These are phyloP conservation scores for Musa itinerans DNA, from an alignment of 176 grass and related monocot genomes.

Conservation along the genomic window DNA sequence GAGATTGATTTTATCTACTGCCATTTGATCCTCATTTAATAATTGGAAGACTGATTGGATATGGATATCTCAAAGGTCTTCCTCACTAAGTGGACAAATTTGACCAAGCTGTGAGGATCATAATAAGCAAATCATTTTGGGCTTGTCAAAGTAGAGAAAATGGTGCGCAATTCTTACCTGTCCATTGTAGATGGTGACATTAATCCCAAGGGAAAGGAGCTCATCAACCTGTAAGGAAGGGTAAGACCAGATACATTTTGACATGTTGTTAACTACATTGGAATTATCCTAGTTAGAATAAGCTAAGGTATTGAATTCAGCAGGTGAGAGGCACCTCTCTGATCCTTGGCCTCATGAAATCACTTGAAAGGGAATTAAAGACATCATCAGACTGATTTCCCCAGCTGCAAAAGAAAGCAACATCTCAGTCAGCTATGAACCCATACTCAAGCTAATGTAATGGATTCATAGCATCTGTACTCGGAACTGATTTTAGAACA, in stretches of 20 bases:
- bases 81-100: too few relatives aligned
- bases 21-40: too few relatives aligned
- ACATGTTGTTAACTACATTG: too few relatives aligned
- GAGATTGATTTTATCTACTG: too few relatives aligned
- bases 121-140: too few relatives aligned
- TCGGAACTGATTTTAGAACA: not conserved
- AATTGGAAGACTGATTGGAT: too few relatives aligned
- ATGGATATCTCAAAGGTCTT: too few relatives aligned
- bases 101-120: too few relatives aligned
- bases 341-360: constrained; percentile 76
- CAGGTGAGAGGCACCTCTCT: constrained; percentile 30
- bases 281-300: not conserved
- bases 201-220: constrained; percentile 43
- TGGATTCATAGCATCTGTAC: not conserved
- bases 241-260: not conserved
- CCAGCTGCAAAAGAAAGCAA: constrained; percentile 37
- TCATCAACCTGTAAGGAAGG: constrained; percentile 37
- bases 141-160: too few relatives aligned
- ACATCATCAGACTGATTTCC: constrained; percentile 18
- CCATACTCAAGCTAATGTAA: not conserved
- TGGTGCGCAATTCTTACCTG: constrained; percentile 24
- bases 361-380: constrained; percentile 40
- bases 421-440: not conserved
- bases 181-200: constrained; percentile 64
- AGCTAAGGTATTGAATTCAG: not conserved